Evolutionary conservation across 1,284 basidiomycete species (phyloP).

Genomic region (Moniliophthora roreri): DNA sequence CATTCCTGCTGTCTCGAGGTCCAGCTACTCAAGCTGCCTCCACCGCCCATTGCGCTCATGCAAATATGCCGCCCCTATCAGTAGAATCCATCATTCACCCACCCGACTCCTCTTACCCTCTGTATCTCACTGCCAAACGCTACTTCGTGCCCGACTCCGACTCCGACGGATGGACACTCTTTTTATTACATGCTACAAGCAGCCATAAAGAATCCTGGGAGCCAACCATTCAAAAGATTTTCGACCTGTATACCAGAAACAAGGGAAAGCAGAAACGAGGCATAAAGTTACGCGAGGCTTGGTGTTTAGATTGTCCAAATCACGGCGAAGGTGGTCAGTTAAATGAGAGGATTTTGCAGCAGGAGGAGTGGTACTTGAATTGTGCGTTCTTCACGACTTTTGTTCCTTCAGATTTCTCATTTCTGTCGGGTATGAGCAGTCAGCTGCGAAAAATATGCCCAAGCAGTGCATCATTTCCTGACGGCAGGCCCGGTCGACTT

Average conservation of each 20-base stretch:
- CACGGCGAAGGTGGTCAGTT: slow-evolving; percentile 45
- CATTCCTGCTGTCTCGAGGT: too few species aligned
- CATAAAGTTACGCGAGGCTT: slow-evolving; percentile 46
- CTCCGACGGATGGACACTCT: slow-evolving; percentile 46
- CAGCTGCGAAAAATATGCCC: slow-evolving; percentile 59
- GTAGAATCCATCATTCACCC: too few species aligned
- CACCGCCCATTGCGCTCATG: too few species aligned
- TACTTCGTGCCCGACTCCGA: slow-evolving; percentile 43
- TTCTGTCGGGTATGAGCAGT: slow-evolving; percentile 33
- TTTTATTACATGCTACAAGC: slow-evolving; percentile 61
- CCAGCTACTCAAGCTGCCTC: too few species aligned
- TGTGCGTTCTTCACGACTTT: slow-evolving; percentile 33
- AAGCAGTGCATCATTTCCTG: slow-evolving; percentile 54
- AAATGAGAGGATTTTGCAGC: slow-evolving; percentile 39
- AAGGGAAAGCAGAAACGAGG: slow-evolving; percentile 14
- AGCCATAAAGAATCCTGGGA: slow-evolving; percentile 72
- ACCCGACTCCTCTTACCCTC: slow-evolving; percentile 33
- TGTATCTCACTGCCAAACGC: slow-evolving; percentile 54
- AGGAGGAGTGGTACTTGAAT: slow-evolving; percentile 36
- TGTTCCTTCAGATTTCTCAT: slow-evolving; percentile 4
- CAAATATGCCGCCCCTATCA: too few species aligned
- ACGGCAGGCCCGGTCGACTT: slow-evolving; percentile 46
- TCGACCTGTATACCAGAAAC: slow-evolving; percentile 24
- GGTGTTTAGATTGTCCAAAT: slow-evolving; percentile 54
- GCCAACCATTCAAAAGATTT: slow-evolving; percentile 47